phyloP scores from a whole-genome alignment of 2,329 filamentous ascomycete genomes.

The Paracorniculantispora psalliotae region DNA sequence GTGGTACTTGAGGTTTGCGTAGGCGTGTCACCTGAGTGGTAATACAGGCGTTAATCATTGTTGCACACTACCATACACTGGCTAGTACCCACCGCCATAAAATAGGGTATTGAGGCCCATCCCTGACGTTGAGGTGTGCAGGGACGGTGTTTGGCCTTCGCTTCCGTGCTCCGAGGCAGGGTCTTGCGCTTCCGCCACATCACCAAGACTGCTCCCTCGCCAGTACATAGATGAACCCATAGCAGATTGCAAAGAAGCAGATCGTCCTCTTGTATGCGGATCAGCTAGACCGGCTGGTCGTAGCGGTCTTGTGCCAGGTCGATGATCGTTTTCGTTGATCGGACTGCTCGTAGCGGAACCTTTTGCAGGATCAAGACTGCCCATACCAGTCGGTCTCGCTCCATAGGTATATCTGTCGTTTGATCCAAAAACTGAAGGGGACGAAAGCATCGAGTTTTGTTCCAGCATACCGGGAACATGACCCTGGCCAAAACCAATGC shows the following conservation, averaged over 20 bases:
- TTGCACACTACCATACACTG: not conserved
- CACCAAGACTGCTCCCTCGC: constrained; percentile 22
- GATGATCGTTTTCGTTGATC: constrained; percentile 20
- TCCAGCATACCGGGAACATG: constrained; percentile 47
- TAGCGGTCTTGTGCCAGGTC: constrained; percentile 45
- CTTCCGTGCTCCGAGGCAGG: constrained; percentile 6
- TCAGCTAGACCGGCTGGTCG: constrained; percentile 57
- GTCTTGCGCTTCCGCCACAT: constrained; percentile 3
- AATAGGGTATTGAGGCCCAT: constrained; percentile 11
- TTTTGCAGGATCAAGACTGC: constrained; percentile 25
- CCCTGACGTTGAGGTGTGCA: constrained; percentile 4
- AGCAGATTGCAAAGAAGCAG: constrained; percentile 55
- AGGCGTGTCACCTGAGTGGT: constrained; percentile 1
- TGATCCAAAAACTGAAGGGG: constrained; percentile 32
- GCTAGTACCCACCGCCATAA: constrained; percentile 12
- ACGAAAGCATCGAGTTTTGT: constrained; percentile 53
- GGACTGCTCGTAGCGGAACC: constrained; percentile 11
- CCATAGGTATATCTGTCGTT: constrained; percentile 43
- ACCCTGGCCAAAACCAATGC: constrained; percentile 58
- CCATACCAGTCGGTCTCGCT: constrained; percentile 34
- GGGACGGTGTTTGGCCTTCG: not conserved
- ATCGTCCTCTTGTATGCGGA: constrained; percentile 50
- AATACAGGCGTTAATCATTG: constrained; percentile 7
- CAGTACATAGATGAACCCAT: constrained; percentile 57
- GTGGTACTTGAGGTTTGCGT: constrained; percentile 4